Conservation (phyloP, 345 rosid genomes). For the Bretschneidera sinensis region DNA sequence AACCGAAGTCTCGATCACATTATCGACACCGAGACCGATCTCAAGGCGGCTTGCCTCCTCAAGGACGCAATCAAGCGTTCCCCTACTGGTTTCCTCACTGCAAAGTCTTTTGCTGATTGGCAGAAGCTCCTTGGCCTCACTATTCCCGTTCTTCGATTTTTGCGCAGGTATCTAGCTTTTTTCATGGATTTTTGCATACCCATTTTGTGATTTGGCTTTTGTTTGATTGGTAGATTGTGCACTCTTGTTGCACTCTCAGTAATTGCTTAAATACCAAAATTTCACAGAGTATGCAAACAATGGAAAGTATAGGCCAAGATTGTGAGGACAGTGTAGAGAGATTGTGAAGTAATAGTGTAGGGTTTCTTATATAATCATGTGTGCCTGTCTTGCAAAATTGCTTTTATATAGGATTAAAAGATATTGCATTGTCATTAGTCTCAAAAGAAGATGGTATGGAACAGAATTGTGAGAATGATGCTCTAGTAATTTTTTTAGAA, state of each 20-base stretch:
- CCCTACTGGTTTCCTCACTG: slow-evolving; percentile 80
- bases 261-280: slow-evolving; percentile 1
- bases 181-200: slow-evolving; percentile 8
- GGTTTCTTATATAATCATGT: background rate
- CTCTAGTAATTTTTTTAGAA: background rate
- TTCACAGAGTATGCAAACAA: no score
- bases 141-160: slow-evolving; percentile 84
- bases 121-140: slow-evolving; percentile 94
- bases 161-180: slow-evolving; percentile 53
- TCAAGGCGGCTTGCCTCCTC: slow-evolving; percentile 84
- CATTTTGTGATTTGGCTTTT: background rate
- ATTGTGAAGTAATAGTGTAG: background rate
- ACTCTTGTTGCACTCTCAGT: background rate
- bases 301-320: no score
- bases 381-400: no score
- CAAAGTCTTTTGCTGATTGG: slow-evolving; percentile 86
- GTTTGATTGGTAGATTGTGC: background rate
- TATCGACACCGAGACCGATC: slow-evolving; percentile 82
- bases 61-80: slow-evolving; percentile 92
- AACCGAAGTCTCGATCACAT: slow-evolving; percentile 76
- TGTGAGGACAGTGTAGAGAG: no score
- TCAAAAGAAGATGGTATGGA: background rate
- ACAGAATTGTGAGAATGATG: background rate
- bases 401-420: background rate
- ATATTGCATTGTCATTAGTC: background rate